A percentile compares a stretch with the other conserved stretches of the same genome.
These are phyloP conservation scores for Venturia effusa DNA, from an alignment of 2,329 filamentous ascomycete genomes.

Conservation along the genomic window DNA sequence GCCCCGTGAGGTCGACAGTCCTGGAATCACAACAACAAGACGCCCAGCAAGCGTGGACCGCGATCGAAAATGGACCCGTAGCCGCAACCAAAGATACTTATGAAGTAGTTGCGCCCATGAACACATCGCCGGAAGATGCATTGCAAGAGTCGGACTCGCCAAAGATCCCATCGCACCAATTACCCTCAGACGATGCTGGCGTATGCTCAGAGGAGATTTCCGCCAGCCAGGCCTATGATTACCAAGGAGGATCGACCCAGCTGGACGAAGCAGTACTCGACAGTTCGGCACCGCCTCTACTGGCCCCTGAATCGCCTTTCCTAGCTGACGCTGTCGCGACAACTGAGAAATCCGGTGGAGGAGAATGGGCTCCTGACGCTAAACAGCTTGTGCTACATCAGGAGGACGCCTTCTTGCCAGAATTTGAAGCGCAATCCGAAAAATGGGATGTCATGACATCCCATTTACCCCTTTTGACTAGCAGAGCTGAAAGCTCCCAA, in stretches of 20 bases:
- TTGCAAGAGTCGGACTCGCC: neutral
- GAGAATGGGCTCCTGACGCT: constrained; percentile 6
- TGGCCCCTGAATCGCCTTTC: constrained; percentile 19
- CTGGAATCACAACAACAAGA: neutral
- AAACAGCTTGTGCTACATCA: constrained; percentile 2
- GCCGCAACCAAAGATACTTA: neutral
- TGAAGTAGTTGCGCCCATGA: neutral
- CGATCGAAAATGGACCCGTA: neutral
- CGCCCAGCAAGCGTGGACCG: neutral
- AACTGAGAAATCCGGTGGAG: neutral
- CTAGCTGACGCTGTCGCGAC: neutral
- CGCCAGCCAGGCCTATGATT: constrained; percentile 27
- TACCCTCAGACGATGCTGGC: neutral
- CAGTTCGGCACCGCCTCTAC: constrained; percentile 29
- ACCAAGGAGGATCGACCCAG: constrained; percentile 34
- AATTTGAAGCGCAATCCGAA: neutral
- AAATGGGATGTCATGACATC: constrained; percentile 2
- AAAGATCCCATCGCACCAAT: neutral
- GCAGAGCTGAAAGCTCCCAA: neutral
- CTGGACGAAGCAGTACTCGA: constrained; percentile 36
- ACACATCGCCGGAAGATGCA: neutral
- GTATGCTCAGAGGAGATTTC: neutral
- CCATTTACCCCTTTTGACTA: neutral
- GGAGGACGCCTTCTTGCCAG: neutral
- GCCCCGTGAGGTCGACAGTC: neutral